These are phyloP conservation scores for Chenopodium berlandieri DNA, from an alignment of 148 eudicot genomes.

Conservation along the genomic window DNA sequence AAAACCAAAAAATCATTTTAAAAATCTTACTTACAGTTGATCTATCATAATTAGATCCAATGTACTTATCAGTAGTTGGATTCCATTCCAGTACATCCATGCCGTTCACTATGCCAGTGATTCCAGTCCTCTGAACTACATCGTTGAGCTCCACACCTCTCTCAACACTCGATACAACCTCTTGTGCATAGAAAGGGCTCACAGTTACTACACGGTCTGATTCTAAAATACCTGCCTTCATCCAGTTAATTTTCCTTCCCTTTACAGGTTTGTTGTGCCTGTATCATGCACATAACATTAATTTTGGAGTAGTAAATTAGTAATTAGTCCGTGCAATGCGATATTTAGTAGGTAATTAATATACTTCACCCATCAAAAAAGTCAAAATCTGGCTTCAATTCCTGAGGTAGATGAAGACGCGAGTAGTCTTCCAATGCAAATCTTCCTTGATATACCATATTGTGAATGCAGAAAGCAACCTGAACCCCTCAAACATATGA, in stretches of 20 bases:
- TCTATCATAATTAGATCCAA: constrained; percentile 49
- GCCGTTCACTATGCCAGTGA: constrained; percentile 80
- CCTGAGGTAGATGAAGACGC: constrained; percentile 70
- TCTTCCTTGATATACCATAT: constrained; percentile 96
- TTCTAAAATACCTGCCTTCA: constrained; percentile 82
- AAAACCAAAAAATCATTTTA: not conserved
- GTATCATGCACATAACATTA: constrained; percentile 15
- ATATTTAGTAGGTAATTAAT: not conserved
- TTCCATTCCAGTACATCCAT: constrained; percentile 95
- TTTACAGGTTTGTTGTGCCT: constrained; percentile 65
- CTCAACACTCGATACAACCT: constrained; percentile 55
- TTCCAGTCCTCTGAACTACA: constrained; percentile 37
- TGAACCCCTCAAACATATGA: constrained; percentile 22
- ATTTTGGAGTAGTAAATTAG: not conserved
- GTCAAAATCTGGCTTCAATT: constrained; percentile 56
- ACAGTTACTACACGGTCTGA: constrained; percentile 69
- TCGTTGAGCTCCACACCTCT: constrained; percentile 80
- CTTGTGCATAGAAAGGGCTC: constrained; percentile 82
- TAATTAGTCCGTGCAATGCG: not conserved
- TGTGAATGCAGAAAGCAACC: constrained; percentile 95
- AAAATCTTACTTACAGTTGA: constrained; percentile 51
- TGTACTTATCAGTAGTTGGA: constrained; percentile 64
- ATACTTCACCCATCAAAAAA: constrained; percentile 70
- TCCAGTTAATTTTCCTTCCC: constrained; percentile 90
- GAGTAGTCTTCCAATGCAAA: constrained; percentile 58